Evolutionary conservation across 495 filamentous ascomycete genomes (phyloP).

Genomic region (Trichoderma asperelloides): DNA sequence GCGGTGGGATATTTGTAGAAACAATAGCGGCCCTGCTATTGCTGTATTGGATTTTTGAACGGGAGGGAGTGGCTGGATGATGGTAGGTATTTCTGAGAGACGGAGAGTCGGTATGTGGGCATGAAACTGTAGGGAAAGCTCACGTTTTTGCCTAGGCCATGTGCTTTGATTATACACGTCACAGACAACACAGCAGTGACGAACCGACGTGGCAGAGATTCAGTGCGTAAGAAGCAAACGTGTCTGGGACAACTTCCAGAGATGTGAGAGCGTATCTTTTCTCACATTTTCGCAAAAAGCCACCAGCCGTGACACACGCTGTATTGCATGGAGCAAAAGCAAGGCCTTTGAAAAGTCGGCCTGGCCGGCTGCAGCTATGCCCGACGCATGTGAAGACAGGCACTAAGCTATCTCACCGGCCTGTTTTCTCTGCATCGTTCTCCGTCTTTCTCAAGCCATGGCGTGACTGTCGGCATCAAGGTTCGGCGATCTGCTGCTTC

Average conservation of each 20-base stretch:
- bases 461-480: not conserved
- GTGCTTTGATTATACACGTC: not conserved
- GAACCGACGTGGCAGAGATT: not conserved
- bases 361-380: constrained; percentile 6
- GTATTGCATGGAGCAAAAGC: not conserved
- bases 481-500: not conserved
- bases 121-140: not conserved
- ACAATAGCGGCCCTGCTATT: not conserved
- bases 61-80: not conserved
- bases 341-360: not conserved
- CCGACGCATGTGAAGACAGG: constrained; percentile 3
- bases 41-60: not conserved
- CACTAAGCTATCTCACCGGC: constrained; percentile 1
- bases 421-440: not conserved
- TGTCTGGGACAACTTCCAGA: not conserved
- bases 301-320: not conserved
- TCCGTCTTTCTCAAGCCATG: not conserved
- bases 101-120: not conserved
- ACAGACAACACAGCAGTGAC: not conserved
- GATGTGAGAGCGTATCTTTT: not conserved
- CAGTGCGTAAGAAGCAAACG: not conserved
- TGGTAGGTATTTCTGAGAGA: not conserved
- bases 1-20: not conserved
- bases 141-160: not conserved
- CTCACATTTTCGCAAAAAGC: not conserved